These are phyloP conservation scores for Croton setiger DNA, from an alignment of 441 rosid genomes.

Conservation along the genomic window DNA sequence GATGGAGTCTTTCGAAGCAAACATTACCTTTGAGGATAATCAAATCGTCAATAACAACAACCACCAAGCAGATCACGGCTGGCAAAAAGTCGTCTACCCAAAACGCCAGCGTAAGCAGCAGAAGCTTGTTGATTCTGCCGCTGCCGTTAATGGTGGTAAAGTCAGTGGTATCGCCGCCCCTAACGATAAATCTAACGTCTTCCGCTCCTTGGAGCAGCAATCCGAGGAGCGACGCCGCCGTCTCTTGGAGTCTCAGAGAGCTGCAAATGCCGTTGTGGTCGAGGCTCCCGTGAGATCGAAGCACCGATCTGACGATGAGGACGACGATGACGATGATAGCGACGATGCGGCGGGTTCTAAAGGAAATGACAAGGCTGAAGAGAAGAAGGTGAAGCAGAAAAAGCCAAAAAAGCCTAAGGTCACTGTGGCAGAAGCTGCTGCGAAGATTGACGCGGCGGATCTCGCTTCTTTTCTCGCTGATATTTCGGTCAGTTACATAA, in stretches of 20 bases:
- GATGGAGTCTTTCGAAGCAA: slow-evolving; percentile 52
- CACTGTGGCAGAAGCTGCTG: slow-evolving; percentile 71
- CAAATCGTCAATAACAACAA: slow-evolving; percentile 21
- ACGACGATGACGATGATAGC: slow-evolving; percentile 35
- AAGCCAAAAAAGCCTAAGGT: slow-evolving; percentile 88
- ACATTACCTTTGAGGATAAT: slow-evolving; percentile 22
- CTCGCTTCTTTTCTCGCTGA: slow-evolving; percentile 65
- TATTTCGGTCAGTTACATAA: slow-evolving; percentile 38
- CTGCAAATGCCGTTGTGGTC: slow-evolving; percentile 26
- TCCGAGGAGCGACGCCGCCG: slow-evolving; percentile 58
- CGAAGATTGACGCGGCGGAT: slow-evolving; percentile 64
- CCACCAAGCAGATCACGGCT: slow-evolving; percentile 49
- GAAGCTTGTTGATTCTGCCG: slow-evolving; percentile 37
- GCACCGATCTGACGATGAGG: slow-evolving; percentile 56
- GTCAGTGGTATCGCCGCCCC: slow-evolving; percentile 31
- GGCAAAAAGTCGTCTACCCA: slow-evolving; percentile 73
- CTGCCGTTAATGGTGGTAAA: slow-evolving; percentile 12
- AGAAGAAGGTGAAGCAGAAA: slow-evolving; percentile 63
- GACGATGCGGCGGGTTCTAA: slow-evolving; percentile 41
- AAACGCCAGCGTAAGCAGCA: slow-evolving; percentile 65
- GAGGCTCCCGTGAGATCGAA: slow-evolving; percentile 34
- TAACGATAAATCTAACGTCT: slow-evolving; percentile 39
- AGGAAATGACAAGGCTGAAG: slow-evolving; percentile 39
- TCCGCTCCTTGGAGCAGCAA: slow-evolving; percentile 54
- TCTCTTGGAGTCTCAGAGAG: slow-evolving; percentile 45